Evolutionary conservation across 2,329 filamentous ascomycete genomes (phyloP), one percentile per base, ranked within the genome.

Genomic region (Fusarium sp.): DNA sequence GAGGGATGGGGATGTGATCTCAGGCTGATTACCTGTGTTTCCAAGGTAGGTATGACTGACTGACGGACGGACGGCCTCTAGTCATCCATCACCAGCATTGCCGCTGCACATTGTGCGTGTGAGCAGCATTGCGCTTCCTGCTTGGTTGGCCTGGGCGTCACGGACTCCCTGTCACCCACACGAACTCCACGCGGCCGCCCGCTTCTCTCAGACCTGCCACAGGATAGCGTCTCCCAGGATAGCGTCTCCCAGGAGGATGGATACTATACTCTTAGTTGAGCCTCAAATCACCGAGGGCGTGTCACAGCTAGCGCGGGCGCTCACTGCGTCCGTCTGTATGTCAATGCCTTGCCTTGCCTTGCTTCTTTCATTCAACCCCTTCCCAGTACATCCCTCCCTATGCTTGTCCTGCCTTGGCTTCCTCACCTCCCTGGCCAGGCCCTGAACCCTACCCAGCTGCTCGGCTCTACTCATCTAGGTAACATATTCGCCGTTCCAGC

Each of bases 271-370:
- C 57, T 58, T 50, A 58, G 27, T 70, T 76, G 75, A 77, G 75
- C 67, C 69, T 77, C 67, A 77, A 74, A 71, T 64, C 63, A 56
- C 52, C 61, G 64, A 63, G 63, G 68, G 52, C 31, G 38, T 57
- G 61, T 66, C 57, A 68, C 66, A 58, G 64, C 67, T 64, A 37
- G 61, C 62, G 38, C 50, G 61, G 50, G 52, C 13, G 34, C 45
- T 22, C 24, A 22, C 42, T 45, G 42, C 42, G 42, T 47, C 42
- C 20, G 24, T 50, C 24, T 18, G 45, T 50, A 27, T 29, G 45
- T n/a, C 45, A 29, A 50, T 50, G 45, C 45, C 45, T 50, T 29
- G 42, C 42, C 9, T 38, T 38, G 35, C 35, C 35, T 38, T 40
- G 40, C 3, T 22, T 24, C 38, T 42, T 20, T 42, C 38, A 22